Evolutionary conservation across 345 rosid genomes (phyloP), one percentile per base, ranked within the genome.

Genomic region (Acer negundo): DNA sequence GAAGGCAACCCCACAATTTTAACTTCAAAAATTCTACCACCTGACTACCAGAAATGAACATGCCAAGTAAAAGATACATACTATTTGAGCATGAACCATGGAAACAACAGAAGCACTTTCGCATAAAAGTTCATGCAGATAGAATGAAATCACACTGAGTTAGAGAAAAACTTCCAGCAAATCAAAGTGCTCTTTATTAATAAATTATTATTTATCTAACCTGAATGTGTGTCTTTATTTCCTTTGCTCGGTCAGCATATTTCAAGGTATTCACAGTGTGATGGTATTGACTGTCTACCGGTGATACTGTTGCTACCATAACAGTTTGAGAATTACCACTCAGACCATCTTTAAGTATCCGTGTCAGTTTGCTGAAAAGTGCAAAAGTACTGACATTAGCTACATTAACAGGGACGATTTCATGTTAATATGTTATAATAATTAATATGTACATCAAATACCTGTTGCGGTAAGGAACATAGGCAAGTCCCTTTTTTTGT

Each of bases 241-340:
- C 98, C 85, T 95, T 95, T 61, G 99, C 99, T 81, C 98, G 78
- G 80, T 95, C 93, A n/a, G 99, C 99, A 90, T 95, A 93, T 86
- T 95, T 95, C 85, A 95, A 68, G 73, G 99, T 92, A 87, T 95
- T 95, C 75, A 95, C 85, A 15, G 94, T 93, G 76, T 95, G 95
- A 84, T 88, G 89, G 80, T 91, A 91, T 70, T 91, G 93, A 83
- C 74, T 64, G 66, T 75, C 87, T 31, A 88, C 89, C 6, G 91
- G 93, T 70, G 95, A 91, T 83, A 91, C 70, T 20, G 95, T 86
- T 64, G 99, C 99, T 81, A 95, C 94, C 98, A 95, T 93, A 81
- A 95, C 90, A 17, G 98, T 95, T 82, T 90, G 98, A 55, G 99
- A 93, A 84, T 95, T 95, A 78, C 99, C 99, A 84, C 99, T 95